Evolutionary conservation across 768 basidiomycete species (phyloP).

Genomic region (Pleurotus eryngii): DNA sequence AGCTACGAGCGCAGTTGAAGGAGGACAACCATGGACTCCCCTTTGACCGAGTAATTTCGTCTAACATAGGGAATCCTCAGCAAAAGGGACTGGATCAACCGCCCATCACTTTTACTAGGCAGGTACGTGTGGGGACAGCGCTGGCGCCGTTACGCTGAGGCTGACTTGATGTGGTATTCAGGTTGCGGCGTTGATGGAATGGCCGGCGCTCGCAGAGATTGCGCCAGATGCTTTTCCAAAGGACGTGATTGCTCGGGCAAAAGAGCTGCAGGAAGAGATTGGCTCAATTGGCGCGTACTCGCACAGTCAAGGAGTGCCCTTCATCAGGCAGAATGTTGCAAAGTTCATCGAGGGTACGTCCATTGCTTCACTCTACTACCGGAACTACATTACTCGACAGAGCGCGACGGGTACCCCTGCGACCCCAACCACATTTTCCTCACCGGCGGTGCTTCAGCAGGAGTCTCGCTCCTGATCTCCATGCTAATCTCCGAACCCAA

Average conservation of each 20-base stretch:
- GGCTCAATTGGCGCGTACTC: conserved; percentile 95
- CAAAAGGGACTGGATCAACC: conserved; percentile 92
- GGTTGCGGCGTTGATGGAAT: conserved; percentile 92
- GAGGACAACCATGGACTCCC: conserved; percentile 59
- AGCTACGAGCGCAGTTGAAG: conserved; percentile 70
- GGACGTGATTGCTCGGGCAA: conserved; percentile 83
- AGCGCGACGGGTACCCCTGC: conserved; percentile 86
- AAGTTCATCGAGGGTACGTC: conserved; percentile 79
- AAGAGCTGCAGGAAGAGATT: conserved; percentile 77
- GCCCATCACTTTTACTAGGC: conserved; percentile 87
- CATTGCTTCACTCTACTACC: not conserved
- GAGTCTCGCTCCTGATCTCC: conserved; percentile 84
- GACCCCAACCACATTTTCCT: conserved; percentile 88
- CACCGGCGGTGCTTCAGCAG: conserved; percentile 93
- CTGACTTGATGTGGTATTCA: conserved; percentile 24
- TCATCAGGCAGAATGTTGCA: conserved; percentile 85
- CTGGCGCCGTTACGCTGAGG: not conserved
- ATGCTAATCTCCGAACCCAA: conserved; percentile 66
- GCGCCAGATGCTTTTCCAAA: conserved; percentile 78
- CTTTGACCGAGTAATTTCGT: conserved; percentile 85
- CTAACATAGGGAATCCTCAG: conserved; percentile 98
- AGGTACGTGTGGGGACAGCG: conserved; percentile 47
- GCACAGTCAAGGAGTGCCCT: conserved; percentile 88
- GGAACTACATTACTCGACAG: conserved; percentile 33
- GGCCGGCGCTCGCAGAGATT: conserved; percentile 77